Evolutionary conservation across 345 rosid genomes (phyloP), one percentile per base, ranked within the genome.

Genomic region (Limnanthes douglasii): DNA sequence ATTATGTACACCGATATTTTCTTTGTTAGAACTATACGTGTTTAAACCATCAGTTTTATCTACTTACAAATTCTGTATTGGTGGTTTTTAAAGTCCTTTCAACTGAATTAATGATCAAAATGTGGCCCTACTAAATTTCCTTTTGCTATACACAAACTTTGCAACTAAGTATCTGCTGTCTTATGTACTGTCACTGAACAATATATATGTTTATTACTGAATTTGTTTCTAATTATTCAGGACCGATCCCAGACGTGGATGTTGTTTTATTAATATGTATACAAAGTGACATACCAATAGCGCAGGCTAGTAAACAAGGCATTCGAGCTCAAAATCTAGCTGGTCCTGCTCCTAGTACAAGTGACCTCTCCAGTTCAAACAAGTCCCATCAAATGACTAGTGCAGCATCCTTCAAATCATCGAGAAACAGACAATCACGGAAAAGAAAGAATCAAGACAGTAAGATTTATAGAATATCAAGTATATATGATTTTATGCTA

Each of bases 201-300:
- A n/a, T n/a, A n/a, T n/a, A n/a, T n/a, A n/a, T n/a, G n/a, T n/a
- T n/a, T n/a, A n/a, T n/a, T n/a, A n/a, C n/a, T n/a, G n/a, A n/a
- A n/a, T n/a, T n/a, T n/a, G n/a, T n/a, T n/a, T 29, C 28, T 37
- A 31, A 17, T 34, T n/a, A 44, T 57, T 15, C 49, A 82, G 95
- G 95, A 60, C 93, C 95, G 21, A 47, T 60, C 13, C 93, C 93
- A 24, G 71, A 72, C 29, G 90, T 70, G 37, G 95, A 83, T 57
- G 58, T 88, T 25, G 73, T 88, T 18, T 43, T 88, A 39, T 88
- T 95, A 10, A 76, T 88, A 43, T 83, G 93, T 60, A 55, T 88
- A 66, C 90, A 88, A 65, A 79, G 76, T 39, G 76, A 74, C 54
- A 34, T 75, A 31, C 75, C 75, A 6, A 50, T 46, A 13, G 66